Base-by-base conservation (phyloP, 208 protist species). In the Crithidia mellificae region DNA sequence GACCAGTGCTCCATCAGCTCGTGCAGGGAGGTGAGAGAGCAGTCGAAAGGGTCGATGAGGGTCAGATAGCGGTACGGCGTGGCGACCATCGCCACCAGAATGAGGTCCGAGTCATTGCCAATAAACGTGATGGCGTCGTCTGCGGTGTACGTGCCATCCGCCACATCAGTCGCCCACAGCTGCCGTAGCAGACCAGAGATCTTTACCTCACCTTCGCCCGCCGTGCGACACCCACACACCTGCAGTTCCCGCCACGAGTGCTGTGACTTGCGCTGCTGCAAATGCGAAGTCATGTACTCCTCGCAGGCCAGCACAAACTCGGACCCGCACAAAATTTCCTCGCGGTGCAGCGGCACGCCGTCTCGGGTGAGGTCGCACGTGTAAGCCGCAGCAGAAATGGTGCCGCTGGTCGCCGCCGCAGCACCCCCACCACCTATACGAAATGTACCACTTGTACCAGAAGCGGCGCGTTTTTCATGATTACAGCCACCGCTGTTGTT, bases 171-270 rank as follows among this genome's bases (percentile, higher is more conserved):
- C 0, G 74, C 24, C 73, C 77, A 91, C 0, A 88, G 24, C 15
- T 64, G 62, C 20, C 80, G 84, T 6, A 96, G 61, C 24, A 81
- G 46, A 15, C 50, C 74, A 1, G 81, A 52, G n/a, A 96, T 90
- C 63, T 96, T 96, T 49, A 94, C 66, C 72, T 96, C 91, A 12
- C 91, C 91, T 55, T 96, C 88, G 19, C 91, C 91, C 3, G 74
- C 66, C 41, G 88, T 83, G 19, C 55, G 46, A 54, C 83, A 90
- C 25, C 77, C 70, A 38, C 75, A 83, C 25, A 94, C 41, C 0
- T 62, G 59, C 24, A 78, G 63, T 15, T 39, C 3, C 30, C 11
- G 29, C 77, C 73, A 81, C 29, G 74, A 61, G 34, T 52, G 1
- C 8, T 68, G 34, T 14, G 34, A 9, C 34, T 58, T 27, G 32